Evolutionary conservation across 345 rosid species (phyloP).

Genomic region (Odontarrhena argentea): DNA sequence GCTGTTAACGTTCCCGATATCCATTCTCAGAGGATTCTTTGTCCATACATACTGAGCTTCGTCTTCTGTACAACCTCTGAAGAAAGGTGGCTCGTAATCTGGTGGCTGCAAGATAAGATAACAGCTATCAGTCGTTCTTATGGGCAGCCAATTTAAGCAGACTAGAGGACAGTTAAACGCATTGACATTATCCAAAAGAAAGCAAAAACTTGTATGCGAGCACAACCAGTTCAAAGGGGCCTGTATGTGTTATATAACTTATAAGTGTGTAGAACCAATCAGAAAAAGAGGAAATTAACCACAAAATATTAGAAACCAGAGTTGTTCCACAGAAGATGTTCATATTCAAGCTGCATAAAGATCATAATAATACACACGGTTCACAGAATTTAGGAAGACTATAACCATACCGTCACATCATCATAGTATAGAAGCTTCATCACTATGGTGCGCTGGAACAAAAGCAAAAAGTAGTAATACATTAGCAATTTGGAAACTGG

Average conservation of each 20-base stretch:
- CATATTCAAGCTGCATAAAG: constrained; percentile 7
- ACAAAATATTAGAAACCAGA: neutral
- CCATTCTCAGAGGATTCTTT: constrained; percentile 88
- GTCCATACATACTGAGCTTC: constrained; percentile 86
- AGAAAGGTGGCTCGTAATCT: constrained; percentile 96
- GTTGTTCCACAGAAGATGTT: neutral
- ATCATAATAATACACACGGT: constrained; percentile 1
- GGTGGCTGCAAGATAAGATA: constrained; percentile 57
- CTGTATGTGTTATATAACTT: neutral
- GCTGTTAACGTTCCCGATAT: constrained; percentile 96
- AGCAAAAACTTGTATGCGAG: neutral
- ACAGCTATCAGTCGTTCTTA: constrained; percentile 27
- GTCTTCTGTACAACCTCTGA: constrained; percentile 77
- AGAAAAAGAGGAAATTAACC: neutral
- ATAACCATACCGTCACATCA: constrained; percentile 83
- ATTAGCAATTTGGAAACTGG: constrained; percentile 25
- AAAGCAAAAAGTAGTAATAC: constrained; percentile 23
- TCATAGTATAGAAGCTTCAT: constrained; percentile 97
- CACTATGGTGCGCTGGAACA: constrained; percentile 83
- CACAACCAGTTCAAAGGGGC: constrained; percentile 2
- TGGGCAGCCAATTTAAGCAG: neutral
- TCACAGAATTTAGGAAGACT: constrained; percentile 11
- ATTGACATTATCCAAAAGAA: constrained; percentile 1
- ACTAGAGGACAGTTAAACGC: neutral
- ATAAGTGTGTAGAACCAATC: constrained; percentile 2